A percentile compares a stretch with the other conserved stretches of the same genome.
These are phyloP conservation scores for Ophiostoma montium DNA, from an alignment of 2,329 filamentous ascomycete genomes.

Conservation along the genomic window DNA sequence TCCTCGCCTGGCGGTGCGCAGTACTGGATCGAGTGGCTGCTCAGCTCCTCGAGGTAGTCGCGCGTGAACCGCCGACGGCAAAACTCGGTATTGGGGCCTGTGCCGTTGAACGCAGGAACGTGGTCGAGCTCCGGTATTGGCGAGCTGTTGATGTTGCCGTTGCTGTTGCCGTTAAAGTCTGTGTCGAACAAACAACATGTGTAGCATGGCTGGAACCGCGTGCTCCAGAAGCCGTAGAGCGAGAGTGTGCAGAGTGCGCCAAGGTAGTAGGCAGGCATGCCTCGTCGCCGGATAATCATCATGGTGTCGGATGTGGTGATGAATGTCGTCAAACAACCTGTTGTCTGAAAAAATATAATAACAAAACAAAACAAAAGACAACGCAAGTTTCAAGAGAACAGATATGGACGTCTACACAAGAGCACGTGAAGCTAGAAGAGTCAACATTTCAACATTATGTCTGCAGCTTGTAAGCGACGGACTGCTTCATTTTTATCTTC, in stretches of 20 bases:
- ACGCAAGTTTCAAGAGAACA: too few species aligned
- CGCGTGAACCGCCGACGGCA: conserved; percentile 4
- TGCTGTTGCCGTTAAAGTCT: too few species aligned
- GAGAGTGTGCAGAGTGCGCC: not conserved
- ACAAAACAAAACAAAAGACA: too few species aligned
- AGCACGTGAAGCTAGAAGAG: too few species aligned
- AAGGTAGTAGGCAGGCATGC: not conserved
- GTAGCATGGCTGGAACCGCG: not conserved
- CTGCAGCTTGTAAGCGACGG: too few species aligned
- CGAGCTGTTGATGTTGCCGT: not conserved
- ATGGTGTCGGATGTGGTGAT: not conserved
- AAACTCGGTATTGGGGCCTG: conserved; percentile 1
- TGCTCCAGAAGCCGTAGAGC: not conserved
- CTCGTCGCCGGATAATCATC: not conserved
- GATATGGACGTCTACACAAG: too few species aligned
- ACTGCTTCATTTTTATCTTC: too few species aligned
- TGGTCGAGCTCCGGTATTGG: not conserved
- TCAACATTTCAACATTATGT: too few species aligned
- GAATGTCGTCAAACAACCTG: too few species aligned
- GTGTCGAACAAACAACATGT: not conserved
- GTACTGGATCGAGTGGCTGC: conserved; percentile 11
- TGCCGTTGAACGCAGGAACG: not conserved
- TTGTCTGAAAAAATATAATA: too few species aligned
- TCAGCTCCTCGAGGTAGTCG: conserved; percentile 9
- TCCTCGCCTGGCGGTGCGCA: not conserved